A percentile compares a stretch with the other conserved stretches of the same genome.
phyloP scores from a whole-genome alignment of 331 rosid genomes.

The Malus hybrid region DNA sequence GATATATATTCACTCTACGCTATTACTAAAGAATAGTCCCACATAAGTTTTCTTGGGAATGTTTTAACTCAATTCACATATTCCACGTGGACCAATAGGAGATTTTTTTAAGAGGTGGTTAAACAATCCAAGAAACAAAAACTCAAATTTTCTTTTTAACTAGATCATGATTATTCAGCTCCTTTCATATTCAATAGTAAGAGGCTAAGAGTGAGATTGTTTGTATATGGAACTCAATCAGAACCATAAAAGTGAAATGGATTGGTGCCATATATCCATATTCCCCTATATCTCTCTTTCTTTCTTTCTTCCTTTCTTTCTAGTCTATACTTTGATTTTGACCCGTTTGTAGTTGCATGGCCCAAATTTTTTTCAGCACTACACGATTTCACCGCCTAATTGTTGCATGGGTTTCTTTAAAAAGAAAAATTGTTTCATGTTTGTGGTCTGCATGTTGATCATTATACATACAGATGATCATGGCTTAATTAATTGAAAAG shows the following conservation, averaged over 20 bases:
- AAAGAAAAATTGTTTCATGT: background rate
- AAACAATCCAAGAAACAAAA: background rate
- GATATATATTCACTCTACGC: background rate
- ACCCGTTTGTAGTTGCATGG: conserved; percentile 17
- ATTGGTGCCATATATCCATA: conserved; percentile 16
- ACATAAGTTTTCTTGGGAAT: background rate
- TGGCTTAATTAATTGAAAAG: background rate
- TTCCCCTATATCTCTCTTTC: too few species aligned
- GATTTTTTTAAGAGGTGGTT: conserved; percentile 6
- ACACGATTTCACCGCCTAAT: conserved; percentile 1
- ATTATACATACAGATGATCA: background rate
- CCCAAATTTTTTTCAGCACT: background rate
- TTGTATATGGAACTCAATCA: conserved; percentile 26
- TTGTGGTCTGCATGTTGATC: background rate
- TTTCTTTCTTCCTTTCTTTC: too few species aligned
- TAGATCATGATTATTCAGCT: background rate
- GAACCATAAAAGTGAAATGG: conserved; percentile 23
- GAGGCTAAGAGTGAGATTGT: conserved; percentile 12
- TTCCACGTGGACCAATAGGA: conserved; percentile 39
- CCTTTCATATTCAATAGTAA: background rate
- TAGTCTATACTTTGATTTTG: background rate
- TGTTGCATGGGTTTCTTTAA: background rate
- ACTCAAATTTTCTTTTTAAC: background rate
- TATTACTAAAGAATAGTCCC: too few species aligned
- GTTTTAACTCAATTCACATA: conserved; percentile 2